phyloP scores from a whole-genome alignment of 495 filamentous ascomycete genomes.

The Durotheca rogersii region DNA sequence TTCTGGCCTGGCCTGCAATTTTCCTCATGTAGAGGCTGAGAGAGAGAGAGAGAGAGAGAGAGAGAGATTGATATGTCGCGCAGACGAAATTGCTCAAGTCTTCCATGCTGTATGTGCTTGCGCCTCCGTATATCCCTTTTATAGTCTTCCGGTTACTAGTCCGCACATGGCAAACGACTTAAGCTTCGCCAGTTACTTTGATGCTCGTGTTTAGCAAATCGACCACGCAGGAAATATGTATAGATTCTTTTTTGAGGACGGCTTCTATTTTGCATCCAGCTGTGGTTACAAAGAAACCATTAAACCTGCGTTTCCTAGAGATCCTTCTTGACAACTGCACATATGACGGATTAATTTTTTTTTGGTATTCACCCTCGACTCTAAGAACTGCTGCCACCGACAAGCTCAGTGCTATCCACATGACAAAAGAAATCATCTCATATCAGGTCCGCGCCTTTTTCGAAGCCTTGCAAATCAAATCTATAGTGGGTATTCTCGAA shows the following conservation, averaged over 20 bases:
- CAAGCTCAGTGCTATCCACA: conserved; percentile 16
- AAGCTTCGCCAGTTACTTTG: too few relatives aligned
- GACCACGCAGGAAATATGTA: too few relatives aligned
- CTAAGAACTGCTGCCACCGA: conserved; percentile 15
- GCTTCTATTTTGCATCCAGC: too few relatives aligned
- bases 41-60: too few relatives aligned
- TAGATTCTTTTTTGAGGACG: conserved; percentile 28
- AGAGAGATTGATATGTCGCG: conserved; percentile 3
- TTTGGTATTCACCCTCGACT: conserved; percentile 15
- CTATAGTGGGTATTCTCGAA: conserved; percentile 48
- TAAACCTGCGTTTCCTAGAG: conserved; percentile 8
- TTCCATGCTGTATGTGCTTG: conserved; percentile 13
- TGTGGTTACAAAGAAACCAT: conserved; percentile 7
- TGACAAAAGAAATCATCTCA: conserved; percentile 38
- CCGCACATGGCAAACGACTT: conserved; percentile 28
- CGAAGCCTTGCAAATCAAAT: conserved; percentile 31
- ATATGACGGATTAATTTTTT: conserved; percentile 17
- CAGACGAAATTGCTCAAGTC: too few relatives aligned
- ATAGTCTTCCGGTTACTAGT: conserved; percentile 17
- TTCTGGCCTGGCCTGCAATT: too few relatives aligned
- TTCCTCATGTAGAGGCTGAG: too few relatives aligned
- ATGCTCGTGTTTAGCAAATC: too few relatives aligned
- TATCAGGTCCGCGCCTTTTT: conserved; percentile 31
- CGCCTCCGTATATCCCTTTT: conserved; percentile 17
- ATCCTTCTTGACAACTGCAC: conserved; percentile 5